phyloP scores from a whole-genome alignment of 805 yeast species.

The Metschnikowia sp. region DNA sequence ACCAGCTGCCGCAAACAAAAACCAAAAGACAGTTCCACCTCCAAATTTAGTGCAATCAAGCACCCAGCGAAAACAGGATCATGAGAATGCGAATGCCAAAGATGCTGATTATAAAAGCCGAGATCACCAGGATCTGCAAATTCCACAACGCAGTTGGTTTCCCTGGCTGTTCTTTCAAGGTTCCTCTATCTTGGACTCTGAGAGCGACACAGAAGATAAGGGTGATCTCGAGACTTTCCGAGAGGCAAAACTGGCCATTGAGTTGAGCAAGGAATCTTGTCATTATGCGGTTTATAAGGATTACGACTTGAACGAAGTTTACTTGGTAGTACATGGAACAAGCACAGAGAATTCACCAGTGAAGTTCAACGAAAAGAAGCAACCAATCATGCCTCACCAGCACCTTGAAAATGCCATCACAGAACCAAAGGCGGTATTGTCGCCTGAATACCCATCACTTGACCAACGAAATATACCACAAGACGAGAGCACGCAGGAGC shows the following conservation, averaged over 20 bases:
- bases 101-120: not conserved
- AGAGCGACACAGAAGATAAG: constrained; percentile 5
- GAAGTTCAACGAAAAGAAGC: constrained; percentile 25
- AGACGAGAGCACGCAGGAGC: not conserved
- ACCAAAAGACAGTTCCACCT: not conserved
- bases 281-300: constrained; percentile 31
- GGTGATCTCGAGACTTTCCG: constrained; percentile 16
- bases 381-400: constrained; percentile 36
- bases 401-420: constrained; percentile 27
- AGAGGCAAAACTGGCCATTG: constrained; percentile 32
- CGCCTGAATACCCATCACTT: not conserved
- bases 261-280: constrained; percentile 28
- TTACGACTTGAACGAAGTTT: constrained; percentile 11
- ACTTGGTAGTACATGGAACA: constrained; percentile 36
- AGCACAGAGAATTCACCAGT: constrained; percentile 33
- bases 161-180: constrained; percentile 2
- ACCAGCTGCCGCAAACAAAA: not conserved
- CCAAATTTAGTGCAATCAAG: too few relatives aligned
- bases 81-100: not conserved
- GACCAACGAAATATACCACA: not conserved
- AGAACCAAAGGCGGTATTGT: not conserved
- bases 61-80: too few relatives aligned
- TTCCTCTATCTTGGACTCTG: not conserved
- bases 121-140: too few relatives aligned
- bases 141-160: constrained; percentile 2